phyloP scores from a whole-genome alignment of 768 basidiomycete species.

The Tulasnella calospora region DNA sequence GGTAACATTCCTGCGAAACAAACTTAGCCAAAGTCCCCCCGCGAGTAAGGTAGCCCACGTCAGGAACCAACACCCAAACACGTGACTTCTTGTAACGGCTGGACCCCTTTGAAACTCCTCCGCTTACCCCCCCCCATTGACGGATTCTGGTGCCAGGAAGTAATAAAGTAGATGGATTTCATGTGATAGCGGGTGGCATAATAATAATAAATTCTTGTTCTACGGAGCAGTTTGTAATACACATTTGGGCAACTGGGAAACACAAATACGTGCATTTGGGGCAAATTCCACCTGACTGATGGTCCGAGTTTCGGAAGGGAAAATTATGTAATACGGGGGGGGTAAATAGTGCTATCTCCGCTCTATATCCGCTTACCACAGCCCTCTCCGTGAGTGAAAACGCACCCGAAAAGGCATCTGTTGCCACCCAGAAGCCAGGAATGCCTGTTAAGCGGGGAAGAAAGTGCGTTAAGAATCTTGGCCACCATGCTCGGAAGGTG shows the following conservation, averaged over 20 bases:
- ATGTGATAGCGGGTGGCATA: neutral
- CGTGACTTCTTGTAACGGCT: neutral
- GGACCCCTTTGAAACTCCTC: neutral
- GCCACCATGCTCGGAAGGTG: neutral
- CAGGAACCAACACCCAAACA: neutral
- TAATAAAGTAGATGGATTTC: neutral
- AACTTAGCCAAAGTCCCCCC: no score
- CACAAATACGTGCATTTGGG: neutral
- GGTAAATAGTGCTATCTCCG: neutral
- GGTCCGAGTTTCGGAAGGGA: neutral
- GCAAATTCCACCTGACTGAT: neutral
- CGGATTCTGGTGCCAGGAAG: neutral
- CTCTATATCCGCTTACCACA: neutral
- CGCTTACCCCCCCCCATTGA: neutral
- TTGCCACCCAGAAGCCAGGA: no score
- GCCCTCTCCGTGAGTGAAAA: neutral
- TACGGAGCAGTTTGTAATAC: neutral
- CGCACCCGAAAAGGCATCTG: neutral
- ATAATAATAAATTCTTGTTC: neutral
- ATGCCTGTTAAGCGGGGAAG: neutral
- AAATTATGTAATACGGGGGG: neutral
- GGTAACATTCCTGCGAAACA: no score
- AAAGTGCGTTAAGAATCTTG: neutral
- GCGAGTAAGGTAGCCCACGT: neutral
- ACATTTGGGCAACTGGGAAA: neutral